Evolutionary conservation across 305 asterid species (phyloP).

Genomic region (Plantago coronopus): DNA sequence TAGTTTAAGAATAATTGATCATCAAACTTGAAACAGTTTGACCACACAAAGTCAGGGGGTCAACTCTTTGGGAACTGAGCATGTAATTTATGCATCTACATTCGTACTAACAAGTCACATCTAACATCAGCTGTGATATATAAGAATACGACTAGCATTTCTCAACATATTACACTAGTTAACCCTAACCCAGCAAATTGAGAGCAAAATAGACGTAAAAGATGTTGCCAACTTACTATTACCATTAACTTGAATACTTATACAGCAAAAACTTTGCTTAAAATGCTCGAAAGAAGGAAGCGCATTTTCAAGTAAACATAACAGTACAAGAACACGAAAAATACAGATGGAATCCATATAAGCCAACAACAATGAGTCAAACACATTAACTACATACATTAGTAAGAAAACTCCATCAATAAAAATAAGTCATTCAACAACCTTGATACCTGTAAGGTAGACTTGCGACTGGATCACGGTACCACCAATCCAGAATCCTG

Average conservation of each 20-base stretch:
- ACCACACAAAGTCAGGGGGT: too few relatives aligned
- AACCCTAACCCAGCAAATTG: background rate
- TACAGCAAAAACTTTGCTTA: background rate
- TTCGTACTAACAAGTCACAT: too few relatives aligned
- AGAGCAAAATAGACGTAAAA: background rate
- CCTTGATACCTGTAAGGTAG: slow-evolving; percentile 72
- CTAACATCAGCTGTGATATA: too few relatives aligned
- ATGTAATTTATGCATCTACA: too few relatives aligned
- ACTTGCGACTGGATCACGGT: slow-evolving; percentile 81
- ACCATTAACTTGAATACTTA: background rate
- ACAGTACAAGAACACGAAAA: slow-evolving; percentile 11
- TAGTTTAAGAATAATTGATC: too few relatives aligned
- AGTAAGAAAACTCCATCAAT: slow-evolving; percentile 2
- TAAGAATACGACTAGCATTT: too few relatives aligned
- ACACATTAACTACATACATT: slow-evolving; percentile 31
- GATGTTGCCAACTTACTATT: background rate
- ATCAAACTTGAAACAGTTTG: too few relatives aligned
- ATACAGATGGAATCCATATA: slow-evolving; percentile 14
- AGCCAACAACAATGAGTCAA: slow-evolving; percentile 20
- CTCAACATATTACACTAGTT: too few relatives aligned
- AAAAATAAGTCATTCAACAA: slow-evolving; percentile 43
- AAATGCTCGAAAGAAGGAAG: slow-evolving; percentile 10
- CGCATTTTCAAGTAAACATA: slow-evolving; percentile 18
- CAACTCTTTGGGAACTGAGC: too few relatives aligned
- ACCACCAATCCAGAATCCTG: slow-evolving; percentile 93